A percentile compares a stretch with the other conserved stretches of the same genome.
These are phyloP conservation scores for Penicillium turbatum DNA, from an alignment of 495 filamentous ascomycete species.

Conservation along the genomic window DNA sequence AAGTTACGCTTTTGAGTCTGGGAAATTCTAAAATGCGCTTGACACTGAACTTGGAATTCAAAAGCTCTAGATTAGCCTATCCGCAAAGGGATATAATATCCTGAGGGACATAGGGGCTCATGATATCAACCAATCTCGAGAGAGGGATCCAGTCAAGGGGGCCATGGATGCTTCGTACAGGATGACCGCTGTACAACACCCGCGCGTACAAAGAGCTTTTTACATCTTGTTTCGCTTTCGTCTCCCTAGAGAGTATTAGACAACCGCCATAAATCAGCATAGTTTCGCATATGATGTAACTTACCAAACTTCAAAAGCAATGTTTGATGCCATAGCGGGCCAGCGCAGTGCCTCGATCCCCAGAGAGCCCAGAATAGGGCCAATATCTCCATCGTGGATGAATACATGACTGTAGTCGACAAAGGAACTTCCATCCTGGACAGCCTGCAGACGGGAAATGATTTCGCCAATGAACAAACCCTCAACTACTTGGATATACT, in stretches of 20 bases:
- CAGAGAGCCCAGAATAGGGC: slow-evolving; percentile 26
- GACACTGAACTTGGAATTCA: not conserved
- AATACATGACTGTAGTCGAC: slow-evolving; percentile 33
- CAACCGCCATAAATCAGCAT: not conserved
- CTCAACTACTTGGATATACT: slow-evolving; percentile 39
- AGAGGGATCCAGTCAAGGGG: slow-evolving; percentile 36
- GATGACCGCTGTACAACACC: slow-evolving; percentile 40
- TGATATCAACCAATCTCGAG: slow-evolving; percentile 19
- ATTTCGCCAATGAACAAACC: slow-evolving; percentile 42
- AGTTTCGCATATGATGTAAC: slow-evolving; percentile 40
- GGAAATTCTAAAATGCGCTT: too few relatives aligned
- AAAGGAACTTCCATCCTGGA: slow-evolving; percentile 17
- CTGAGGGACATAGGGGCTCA: slow-evolving; percentile 26
- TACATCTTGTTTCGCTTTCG: not conserved
- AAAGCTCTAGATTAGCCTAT: not conserved
- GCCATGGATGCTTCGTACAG: slow-evolving; percentile 30
- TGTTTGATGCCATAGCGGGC: slow-evolving; percentile 31
- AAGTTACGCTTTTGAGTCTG: too few relatives aligned
- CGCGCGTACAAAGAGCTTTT: slow-evolving; percentile 26
- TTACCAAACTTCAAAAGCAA: slow-evolving; percentile 32
- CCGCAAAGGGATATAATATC: slow-evolving; percentile 25
- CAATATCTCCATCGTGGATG: slow-evolving; percentile 31
- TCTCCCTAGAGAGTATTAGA: slow-evolving; percentile 17
- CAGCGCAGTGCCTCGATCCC: slow-evolving; percentile 29
- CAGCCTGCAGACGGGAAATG: slow-evolving; percentile 32